phyloP scores from a whole-genome alignment of 768 basidiomycete species.

The Gymnopilus dilepis region DNA sequence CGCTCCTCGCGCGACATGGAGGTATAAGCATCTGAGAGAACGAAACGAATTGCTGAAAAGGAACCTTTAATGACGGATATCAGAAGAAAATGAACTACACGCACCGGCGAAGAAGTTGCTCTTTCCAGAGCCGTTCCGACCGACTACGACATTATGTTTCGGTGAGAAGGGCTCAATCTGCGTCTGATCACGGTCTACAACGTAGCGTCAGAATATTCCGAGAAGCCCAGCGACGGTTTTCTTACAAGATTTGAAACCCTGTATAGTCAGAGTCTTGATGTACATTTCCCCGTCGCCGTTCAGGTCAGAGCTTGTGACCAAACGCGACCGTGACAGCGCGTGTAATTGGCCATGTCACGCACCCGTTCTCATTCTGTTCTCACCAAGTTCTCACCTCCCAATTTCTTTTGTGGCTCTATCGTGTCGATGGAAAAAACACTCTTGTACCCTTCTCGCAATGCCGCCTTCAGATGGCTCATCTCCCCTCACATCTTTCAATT shows the following conservation, averaged over 20 bases:
- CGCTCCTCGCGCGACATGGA: conserved; percentile 95
- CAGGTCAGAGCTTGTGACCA: conserved; percentile 7
- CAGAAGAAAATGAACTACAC: conserved; percentile 27
- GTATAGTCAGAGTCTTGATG: conserved; percentile 88
- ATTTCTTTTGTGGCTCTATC: too few species aligned
- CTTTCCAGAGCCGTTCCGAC: conserved; percentile 97
- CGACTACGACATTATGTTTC: conserved; percentile 95
- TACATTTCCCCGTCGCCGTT: conserved; percentile 52
- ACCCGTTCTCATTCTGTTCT: background rate
- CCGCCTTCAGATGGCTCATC: too few species aligned
- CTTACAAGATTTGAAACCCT: conserved; percentile 98
- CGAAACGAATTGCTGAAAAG: conserved; percentile 87
- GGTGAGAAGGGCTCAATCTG: conserved; percentile 95
- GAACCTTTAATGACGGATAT: background rate
- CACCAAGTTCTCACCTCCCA: background rate
- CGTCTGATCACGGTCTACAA: conserved; percentile 81
- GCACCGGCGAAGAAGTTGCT: conserved; percentile 97
- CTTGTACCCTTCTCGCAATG: too few species aligned
- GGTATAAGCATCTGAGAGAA: conserved; percentile 96
- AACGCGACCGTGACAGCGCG: conserved; percentile 17
- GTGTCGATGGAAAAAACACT: too few species aligned
- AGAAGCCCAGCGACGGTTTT: conserved; percentile 8
- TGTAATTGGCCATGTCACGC: background rate
- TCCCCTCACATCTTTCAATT: too few species aligned
- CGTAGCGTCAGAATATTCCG: background rate